Evolutionary conservation across 176 grass and related monocot genomes (phyloP).

Genomic region (Triticum aestivum): IWGSC_CS_RefSeq_v2.1 NC_057799.1:550210448-550210947

Average conservation of each 20-base stretch:
- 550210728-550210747: slow-evolving; percentile 67
- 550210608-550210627: slow-evolving; percentile 80
- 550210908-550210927: slow-evolving; percentile 42
- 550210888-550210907: slow-evolving; percentile 41
- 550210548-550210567: slow-evolving; percentile 76
- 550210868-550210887: slow-evolving; percentile 42
- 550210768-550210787: slow-evolving; percentile 67
- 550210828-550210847: slow-evolving; percentile 86
- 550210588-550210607: slow-evolving; percentile 76
- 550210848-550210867: slow-evolving; percentile 60
- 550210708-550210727: slow-evolving; percentile 13
- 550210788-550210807: slow-evolving; percentile 61
- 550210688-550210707: slow-evolving; percentile 4
- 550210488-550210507: slow-evolving; percentile 61
- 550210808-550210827: slow-evolving; percentile 43
- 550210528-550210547: slow-evolving; percentile 87
- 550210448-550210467: slow-evolving; percentile 14
- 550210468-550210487: slow-evolving; percentile 24
- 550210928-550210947: slow-evolving; percentile 49
- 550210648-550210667: slow-evolving; percentile 31
- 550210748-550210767: slow-evolving; percentile 55
- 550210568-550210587: slow-evolving; percentile 70
- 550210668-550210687: slow-evolving; percentile 6
- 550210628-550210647: slow-evolving; percentile 96
- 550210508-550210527: slow-evolving; percentile 81